Conservation (phyloP, 495 filamentous ascomycete species). For the Neurospora sp. region DNA sequence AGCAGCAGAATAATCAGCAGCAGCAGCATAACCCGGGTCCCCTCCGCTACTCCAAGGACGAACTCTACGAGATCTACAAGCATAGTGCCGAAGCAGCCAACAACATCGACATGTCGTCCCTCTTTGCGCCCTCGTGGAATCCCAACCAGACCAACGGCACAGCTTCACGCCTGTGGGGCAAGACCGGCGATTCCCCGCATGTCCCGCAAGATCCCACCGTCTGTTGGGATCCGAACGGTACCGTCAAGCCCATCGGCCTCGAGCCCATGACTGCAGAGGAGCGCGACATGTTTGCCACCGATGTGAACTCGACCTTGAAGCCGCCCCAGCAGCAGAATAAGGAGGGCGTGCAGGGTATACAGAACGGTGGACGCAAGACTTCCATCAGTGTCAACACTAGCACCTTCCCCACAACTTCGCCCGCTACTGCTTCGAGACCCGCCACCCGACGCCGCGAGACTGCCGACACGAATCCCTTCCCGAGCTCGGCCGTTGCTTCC, state of each 20-base stretch:
- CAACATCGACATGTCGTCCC: conserved; percentile 51
- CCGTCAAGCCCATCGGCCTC: conserved; percentile 60
- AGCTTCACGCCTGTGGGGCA: conserved; percentile 63
- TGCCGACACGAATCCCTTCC: conserved; percentile 65
- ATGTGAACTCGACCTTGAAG: conserved; percentile 90
- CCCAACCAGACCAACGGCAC: conserved; percentile 55
- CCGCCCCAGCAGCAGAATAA: conserved; percentile 63
- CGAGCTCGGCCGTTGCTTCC: conserved; percentile 37
- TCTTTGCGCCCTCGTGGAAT: conserved; percentile 69
- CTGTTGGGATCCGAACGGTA: conserved; percentile 84
- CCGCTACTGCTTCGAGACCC: conserved; percentile 56
- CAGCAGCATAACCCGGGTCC: conserved; percentile 13
- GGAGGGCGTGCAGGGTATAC: conserved; percentile 40
- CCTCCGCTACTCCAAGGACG: conserved; percentile 65
- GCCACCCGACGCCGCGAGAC: conserved; percentile 74
- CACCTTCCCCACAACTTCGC: conserved; percentile 44
- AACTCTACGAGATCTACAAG: conserved; percentile 67
- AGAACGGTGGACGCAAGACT: conserved; percentile 53
- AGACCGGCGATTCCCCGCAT: conserved; percentile 56
- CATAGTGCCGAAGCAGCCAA: conserved; percentile 45
- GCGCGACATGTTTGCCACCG: conserved; percentile 70
- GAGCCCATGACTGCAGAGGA: conserved; percentile 74
- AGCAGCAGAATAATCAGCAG: conserved; percentile 6
- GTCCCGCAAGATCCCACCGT: conserved; percentile 45
- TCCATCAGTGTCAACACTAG: conserved; percentile 54